phyloP scores from a whole-genome alignment of 805 yeast genomes.

The Pichia eremophila region DNA sequence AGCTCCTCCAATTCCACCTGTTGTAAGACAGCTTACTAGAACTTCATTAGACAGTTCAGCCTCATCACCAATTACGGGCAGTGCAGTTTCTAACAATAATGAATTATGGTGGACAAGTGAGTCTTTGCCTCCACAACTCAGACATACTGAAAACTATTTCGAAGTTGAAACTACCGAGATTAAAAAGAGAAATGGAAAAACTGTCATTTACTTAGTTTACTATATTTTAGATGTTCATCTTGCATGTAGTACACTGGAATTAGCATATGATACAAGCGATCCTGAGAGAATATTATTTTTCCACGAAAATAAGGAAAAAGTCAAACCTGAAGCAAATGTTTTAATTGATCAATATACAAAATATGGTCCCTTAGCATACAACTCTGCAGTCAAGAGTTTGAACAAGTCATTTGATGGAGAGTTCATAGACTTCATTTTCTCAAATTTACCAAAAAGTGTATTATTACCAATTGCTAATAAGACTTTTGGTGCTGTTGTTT shows the following conservation, averaged over 20 bases:
- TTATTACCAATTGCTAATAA: conserved; percentile 47
- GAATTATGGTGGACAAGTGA: conserved; percentile 60
- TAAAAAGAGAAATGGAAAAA: conserved; percentile 47
- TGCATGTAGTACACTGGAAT: conserved; percentile 52
- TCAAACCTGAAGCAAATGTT: conserved; percentile 32
- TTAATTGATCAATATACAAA: conserved; percentile 40
- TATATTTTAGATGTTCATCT: conserved; percentile 67
- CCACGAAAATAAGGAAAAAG: conserved; percentile 30
- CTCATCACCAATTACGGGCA: background rate
- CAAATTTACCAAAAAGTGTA: conserved; percentile 28
- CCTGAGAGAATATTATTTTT: conserved; percentile 41
- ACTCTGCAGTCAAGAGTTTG: conserved; percentile 30
- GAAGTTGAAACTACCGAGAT: conserved; percentile 57
- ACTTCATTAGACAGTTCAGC: conserved; percentile 2
- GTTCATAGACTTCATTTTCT: conserved; percentile 29
- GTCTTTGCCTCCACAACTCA: conserved; percentile 46
- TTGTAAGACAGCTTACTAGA: conserved; percentile 3
- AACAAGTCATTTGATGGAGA: conserved; percentile 20
- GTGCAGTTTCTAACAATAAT: conserved; percentile 8
- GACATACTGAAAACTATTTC: conserved; percentile 38
- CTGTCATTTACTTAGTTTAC: conserved; percentile 46
- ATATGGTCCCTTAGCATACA: conserved; percentile 44
- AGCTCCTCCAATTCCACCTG: background rate
- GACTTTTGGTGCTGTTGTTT: conserved; percentile 67
- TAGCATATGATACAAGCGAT: conserved; percentile 44